Conservation (phyloP, 2,329 filamentous ascomycete species). For the Phaeomoniella chlamydospora region DNA sequence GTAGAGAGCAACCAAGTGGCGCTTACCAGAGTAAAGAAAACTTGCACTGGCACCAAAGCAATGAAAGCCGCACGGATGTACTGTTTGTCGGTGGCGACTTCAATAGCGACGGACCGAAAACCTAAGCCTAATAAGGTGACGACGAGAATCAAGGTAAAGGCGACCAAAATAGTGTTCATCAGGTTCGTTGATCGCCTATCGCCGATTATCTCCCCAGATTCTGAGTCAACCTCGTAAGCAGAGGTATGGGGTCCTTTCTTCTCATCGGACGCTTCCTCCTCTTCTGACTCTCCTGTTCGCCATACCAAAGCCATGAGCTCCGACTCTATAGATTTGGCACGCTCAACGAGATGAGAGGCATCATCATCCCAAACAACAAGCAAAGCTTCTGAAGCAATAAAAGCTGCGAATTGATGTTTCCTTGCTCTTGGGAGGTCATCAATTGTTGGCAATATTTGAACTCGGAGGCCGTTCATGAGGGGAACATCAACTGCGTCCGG, state of each 20-base stretch:
- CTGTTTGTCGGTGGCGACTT: constrained; percentile 49
- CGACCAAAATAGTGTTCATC: constrained; percentile 55
- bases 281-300: constrained; percentile 40
- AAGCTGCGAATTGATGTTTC: constrained; percentile 70
- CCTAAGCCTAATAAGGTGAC: constrained; percentile 54
- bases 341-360: constrained; percentile 51
- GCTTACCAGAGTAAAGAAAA: constrained; percentile 58
- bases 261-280: constrained; percentile 38
- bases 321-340: constrained; percentile 58
- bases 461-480: constrained; percentile 59
- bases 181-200: constrained; percentile 54
- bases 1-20: constrained; percentile 10
- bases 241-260: constrained; percentile 32
- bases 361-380: constrained; percentile 76
- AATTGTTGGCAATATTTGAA: constrained; percentile 60
- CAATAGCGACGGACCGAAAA: constrained; percentile 53
- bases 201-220: constrained; percentile 52
- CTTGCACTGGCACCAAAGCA: constrained; percentile 52
- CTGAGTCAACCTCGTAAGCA: constrained; percentile 52
- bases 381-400: constrained; percentile 55
- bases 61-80: constrained; percentile 52
- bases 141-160: constrained; percentile 51
- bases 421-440: constrained; percentile 55
- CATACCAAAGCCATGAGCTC: constrained; percentile 68
- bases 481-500: constrained; percentile 62